Conservation (phyloP, 441 rosid species). For the Aleurites moluccanus region DNA sequence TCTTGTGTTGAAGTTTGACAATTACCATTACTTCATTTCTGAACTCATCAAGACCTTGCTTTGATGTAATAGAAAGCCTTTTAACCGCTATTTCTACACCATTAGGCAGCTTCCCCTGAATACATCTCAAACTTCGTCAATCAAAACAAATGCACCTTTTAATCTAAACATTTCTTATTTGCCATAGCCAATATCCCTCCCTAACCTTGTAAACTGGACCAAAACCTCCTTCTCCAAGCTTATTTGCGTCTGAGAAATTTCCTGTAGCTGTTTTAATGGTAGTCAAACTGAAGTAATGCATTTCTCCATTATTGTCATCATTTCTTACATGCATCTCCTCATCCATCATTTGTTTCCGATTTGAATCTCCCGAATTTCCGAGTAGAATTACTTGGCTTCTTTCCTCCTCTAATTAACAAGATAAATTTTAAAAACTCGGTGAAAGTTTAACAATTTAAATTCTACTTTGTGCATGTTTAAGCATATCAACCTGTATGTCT, state of each 20-base stretch:
- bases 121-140: conserved; percentile 1
- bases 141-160: background rate
- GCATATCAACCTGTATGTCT: conserved; percentile 18
- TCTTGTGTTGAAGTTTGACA: conserved; percentile 56
- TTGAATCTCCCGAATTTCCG: conserved; percentile 10
- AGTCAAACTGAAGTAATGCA: conserved; percentile 31
- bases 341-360: conserved; percentile 1
- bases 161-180: background rate
- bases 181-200: background rate
- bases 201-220: conserved; percentile 53
- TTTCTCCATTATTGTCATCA: conserved; percentile 20
- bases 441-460: background rate
- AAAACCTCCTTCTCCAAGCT: conserved; percentile 64
- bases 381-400: conserved; percentile 26
- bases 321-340: conserved; percentile 13
- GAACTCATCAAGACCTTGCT: conserved; percentile 55
- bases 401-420: conserved; percentile 15
- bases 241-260: conserved; percentile 45
- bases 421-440: background rate
- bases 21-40: conserved; percentile 51
- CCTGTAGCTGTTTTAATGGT: conserved; percentile 39
- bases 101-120: conserved; percentile 42
- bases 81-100: conserved; percentile 52
- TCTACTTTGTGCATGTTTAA: background rate
- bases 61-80: conserved; percentile 50